phyloP scores from a whole-genome alignment of 2,329 filamentous ascomycete species.

The Ceratocystis ficicola region DNA sequence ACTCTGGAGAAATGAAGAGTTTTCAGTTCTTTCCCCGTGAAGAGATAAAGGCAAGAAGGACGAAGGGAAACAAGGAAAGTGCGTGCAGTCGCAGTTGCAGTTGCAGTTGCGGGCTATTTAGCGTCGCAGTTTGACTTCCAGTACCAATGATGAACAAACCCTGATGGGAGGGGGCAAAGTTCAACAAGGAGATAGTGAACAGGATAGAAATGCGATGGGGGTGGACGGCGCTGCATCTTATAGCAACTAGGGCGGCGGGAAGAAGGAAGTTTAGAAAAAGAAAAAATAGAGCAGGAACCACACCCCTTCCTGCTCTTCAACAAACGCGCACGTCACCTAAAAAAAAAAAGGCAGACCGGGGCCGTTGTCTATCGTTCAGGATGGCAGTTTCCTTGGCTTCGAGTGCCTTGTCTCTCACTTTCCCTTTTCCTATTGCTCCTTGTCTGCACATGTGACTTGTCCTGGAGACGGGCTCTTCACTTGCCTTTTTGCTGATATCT shows the following conservation, averaged over 20 bases:
- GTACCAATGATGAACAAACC: constrained; percentile 1
- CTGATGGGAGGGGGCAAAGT: background rate
- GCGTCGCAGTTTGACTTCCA: background rate
- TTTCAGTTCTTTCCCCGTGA: constrained; percentile 11
- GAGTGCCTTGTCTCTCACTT: background rate
- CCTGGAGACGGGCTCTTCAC: background rate
- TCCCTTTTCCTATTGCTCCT: background rate
- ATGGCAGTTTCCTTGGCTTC: constrained; percentile 4
- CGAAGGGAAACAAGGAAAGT: background rate
- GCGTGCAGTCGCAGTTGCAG: background rate
- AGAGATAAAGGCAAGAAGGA: background rate
- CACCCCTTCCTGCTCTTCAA: constrained; percentile 4
- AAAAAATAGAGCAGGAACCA: background rate
- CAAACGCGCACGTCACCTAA: constrained; percentile 10
- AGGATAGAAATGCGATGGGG: background rate
- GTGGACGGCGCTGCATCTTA: constrained; percentile 4
- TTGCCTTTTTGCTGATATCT: background rate
- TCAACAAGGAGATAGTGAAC: constrained; percentile 8
- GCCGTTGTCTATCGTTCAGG: background rate
- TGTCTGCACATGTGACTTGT: background rate
- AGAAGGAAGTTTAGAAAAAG: background rate
- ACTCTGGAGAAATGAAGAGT: background rate
- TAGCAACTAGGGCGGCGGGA: background rate
- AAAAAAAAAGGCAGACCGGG: background rate
- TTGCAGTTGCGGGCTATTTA: too few relatives aligned